Conservation (phyloP, 1,139 yeast genomes). For the Debaryomyces psychrophilus region DNA sequence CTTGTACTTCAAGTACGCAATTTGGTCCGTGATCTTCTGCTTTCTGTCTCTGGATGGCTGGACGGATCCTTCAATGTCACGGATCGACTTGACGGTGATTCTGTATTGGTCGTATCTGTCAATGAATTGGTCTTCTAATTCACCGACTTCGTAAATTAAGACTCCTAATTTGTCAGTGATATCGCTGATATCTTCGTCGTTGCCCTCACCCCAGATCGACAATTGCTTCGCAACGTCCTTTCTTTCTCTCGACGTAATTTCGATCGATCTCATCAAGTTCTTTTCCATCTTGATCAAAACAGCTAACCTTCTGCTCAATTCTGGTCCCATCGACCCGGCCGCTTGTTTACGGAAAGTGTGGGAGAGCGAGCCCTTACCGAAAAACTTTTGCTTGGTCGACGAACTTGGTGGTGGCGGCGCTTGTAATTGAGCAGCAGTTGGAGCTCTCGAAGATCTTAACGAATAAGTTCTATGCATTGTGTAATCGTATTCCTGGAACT, state of each 20-base stretch:
- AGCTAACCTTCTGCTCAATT: slow-evolving; percentile 73
- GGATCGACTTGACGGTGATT: slow-evolving; percentile 74
- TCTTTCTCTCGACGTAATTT: slow-evolving; percentile 76
- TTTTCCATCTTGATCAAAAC: slow-evolving; percentile 82
- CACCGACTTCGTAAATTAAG: slow-evolving; percentile 79
- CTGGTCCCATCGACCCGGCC: slow-evolving; percentile 80
- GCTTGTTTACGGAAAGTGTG: slow-evolving; percentile 68
- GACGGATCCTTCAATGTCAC: slow-evolving; percentile 85
- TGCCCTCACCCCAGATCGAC: slow-evolving; percentile 82
- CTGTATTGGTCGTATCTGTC: slow-evolving; percentile 87
- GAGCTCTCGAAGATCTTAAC: slow-evolving; percentile 76
- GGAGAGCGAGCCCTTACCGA: slow-evolving; percentile 72
- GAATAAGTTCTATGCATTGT: slow-evolving; percentile 83
- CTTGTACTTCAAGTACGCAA: slow-evolving; percentile 80
- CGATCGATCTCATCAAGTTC: slow-evolving; percentile 77
- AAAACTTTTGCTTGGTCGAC: slow-evolving; percentile 66
- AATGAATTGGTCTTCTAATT: slow-evolving; percentile 83
- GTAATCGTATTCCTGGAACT: not conserved
- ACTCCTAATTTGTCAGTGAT: slow-evolving; percentile 88
- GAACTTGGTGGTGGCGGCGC: slow-evolving; percentile 83
- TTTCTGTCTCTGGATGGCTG: slow-evolving; percentile 88
- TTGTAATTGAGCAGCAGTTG: slow-evolving; percentile 80
- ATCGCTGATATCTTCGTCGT: slow-evolving; percentile 83
- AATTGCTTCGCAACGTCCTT: slow-evolving; percentile 83
- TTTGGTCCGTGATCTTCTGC: slow-evolving; percentile 81